These are phyloP conservation scores for Cladosporium sp. DNA, from an alignment of 2,329 filamentous ascomycete genomes.

Conservation along the genomic window DNA sequence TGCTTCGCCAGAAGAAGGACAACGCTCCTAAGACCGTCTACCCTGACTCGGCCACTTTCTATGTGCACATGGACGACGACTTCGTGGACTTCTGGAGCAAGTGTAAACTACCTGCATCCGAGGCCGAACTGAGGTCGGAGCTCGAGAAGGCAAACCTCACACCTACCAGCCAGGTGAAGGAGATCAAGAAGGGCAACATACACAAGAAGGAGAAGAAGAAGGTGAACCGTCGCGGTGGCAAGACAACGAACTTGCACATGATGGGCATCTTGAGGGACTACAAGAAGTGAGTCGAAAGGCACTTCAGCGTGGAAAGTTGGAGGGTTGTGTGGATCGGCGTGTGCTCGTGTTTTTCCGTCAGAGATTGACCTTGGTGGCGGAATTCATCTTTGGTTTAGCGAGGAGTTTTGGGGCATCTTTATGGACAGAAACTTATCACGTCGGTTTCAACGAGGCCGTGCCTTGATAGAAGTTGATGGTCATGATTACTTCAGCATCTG, in stretches of 20 bases:
- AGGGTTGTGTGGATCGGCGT: not conserved
- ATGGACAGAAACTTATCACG: not conserved
- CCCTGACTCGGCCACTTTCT: slow-evolving; percentile 70
- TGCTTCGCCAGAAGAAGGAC: slow-evolving; percentile 91
- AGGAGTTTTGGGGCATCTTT: slow-evolving; percentile 10
- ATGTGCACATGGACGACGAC: slow-evolving; percentile 68
- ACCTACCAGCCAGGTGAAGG: slow-evolving; percentile 78
- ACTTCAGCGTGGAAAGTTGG: not conserved
- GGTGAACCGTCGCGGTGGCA: slow-evolving; percentile 71
- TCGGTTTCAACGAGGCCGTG: not conserved
- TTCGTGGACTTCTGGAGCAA: slow-evolving; percentile 83
- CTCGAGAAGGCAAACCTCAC: slow-evolving; percentile 77
- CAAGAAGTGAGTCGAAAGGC: slow-evolving; percentile 21
- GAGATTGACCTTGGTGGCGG: not conserved
- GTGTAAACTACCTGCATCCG: slow-evolving; percentile 68
- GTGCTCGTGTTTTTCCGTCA: not conserved
- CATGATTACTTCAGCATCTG: not conserved
- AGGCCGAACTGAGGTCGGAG: slow-evolving; percentile 74
- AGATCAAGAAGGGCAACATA: slow-evolving; percentile 52
- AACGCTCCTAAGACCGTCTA: slow-evolving; percentile 82
- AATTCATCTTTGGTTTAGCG: slow-evolving; percentile 5
- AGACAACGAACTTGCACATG: slow-evolving; percentile 89
- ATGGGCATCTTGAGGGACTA: slow-evolving; percentile 76
- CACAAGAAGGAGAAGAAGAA: slow-evolving; percentile 71
- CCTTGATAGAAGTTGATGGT: not conserved